A percentile compares a stretch with the other conserved stretches of the same genome.
phyloP scores from a whole-genome alignment of 805 yeast species.

The Metschnikowia borealis region DNA sequence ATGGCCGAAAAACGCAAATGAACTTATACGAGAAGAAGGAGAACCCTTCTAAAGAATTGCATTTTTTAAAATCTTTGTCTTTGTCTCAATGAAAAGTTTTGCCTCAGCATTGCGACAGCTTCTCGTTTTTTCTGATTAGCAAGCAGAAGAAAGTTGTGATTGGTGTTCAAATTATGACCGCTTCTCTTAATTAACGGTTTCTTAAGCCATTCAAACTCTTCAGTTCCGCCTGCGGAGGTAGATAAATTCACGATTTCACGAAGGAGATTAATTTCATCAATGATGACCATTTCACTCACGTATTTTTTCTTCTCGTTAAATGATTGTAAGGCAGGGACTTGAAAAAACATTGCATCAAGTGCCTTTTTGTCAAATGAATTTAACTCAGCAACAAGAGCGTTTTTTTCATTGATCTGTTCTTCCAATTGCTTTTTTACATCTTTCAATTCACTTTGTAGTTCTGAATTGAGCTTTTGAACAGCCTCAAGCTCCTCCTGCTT shows the following conservation, averaged over 20 bases:
- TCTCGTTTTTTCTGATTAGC: neutral
- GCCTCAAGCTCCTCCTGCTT: conserved; percentile 24
- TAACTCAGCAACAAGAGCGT: conserved; percentile 21
- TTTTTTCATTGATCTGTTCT: conserved; percentile 19
- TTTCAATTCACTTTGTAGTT: conserved; percentile 8
- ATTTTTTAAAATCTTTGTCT: neutral
- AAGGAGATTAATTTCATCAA: conserved; percentile 44
- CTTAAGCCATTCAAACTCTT: neutral
- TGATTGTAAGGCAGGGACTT: conserved; percentile 24
- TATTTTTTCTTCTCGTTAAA: conserved; percentile 31
- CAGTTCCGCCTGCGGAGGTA: neutral
- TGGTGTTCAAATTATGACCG: neutral
- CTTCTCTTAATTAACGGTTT: neutral
- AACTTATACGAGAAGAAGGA: neutral
- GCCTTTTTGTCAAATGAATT: conserved; percentile 24
- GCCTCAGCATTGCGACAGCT: neutral
- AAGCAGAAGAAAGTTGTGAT: neutral
- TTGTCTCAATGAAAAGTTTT: neutral
- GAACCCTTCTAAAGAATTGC: neutral
- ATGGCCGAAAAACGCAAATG: conserved; percentile 55
- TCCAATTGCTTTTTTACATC: conserved; percentile 21
- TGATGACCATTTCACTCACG: conserved; percentile 31
- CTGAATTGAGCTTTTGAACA: conserved; percentile 9
- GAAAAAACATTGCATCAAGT: conserved; percentile 11
- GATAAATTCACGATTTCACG: conserved; percentile 27